Evolutionary conservation across 768 basidiomycete genomes (phyloP).

Genomic region (Kwoniella mangroviensis): DNA sequence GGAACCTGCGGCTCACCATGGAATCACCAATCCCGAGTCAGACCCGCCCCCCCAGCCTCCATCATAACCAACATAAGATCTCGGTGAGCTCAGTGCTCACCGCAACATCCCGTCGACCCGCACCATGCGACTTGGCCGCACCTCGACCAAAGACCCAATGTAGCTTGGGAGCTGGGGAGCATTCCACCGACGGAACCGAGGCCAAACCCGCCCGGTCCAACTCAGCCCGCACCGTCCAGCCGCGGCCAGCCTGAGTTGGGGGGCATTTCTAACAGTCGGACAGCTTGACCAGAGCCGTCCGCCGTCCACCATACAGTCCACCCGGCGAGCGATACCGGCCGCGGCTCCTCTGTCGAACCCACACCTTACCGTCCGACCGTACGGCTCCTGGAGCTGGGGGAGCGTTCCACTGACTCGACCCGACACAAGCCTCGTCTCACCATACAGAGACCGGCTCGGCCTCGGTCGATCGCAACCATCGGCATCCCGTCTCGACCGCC

Average conservation of each 20-base stretch:
- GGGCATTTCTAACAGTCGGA: no score
- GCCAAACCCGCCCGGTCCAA: no score
- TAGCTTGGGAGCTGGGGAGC: no score
- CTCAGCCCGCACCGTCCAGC: background rate
- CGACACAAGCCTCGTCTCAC: background rate
- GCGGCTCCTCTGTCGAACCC: background rate
- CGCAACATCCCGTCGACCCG: background rate
- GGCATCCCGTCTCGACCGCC: no score
- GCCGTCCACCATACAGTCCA: no score
- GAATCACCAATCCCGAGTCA: background rate
- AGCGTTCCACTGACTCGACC: background rate
- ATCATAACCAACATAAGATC: background rate
- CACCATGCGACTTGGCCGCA: no score
- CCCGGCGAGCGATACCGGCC: no score
- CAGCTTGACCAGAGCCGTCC: no score
- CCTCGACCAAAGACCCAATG: no score
- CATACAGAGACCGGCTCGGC: background rate
- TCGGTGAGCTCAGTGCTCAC: background rate
- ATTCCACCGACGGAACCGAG: no score
- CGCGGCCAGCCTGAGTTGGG: no score
- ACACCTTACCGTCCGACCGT: background rate
- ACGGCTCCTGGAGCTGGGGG: no score
- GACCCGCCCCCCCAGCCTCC: background rate
- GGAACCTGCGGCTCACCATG: background rate
- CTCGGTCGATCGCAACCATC: background rate